Conservation (phyloP, 441 rosid species). For the Brassica hybrid region DNA sequence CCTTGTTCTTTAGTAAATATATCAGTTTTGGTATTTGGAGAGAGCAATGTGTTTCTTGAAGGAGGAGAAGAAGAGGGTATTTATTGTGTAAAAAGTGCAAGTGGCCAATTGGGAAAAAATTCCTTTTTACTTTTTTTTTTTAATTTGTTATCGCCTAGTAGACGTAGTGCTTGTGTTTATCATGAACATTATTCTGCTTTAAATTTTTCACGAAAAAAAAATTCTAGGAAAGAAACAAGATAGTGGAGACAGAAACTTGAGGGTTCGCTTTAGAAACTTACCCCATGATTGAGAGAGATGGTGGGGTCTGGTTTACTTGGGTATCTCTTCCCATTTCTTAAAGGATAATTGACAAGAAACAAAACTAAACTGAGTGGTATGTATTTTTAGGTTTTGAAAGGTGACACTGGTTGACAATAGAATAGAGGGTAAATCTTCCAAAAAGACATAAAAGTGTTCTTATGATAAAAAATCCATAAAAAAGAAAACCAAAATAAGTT, state of each 20-base stretch:
- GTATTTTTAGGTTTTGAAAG: conserved; percentile 29
- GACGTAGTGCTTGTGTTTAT: conserved; percentile 37
- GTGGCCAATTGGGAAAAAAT: conserved; percentile 35
- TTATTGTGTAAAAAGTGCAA: conserved; percentile 39
- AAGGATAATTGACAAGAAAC: conserved; percentile 24
- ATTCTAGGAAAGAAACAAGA: conserved; percentile 3
- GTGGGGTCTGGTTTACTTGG: conserved; percentile 31
- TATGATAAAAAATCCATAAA: no score
- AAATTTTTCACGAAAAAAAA: background rate
- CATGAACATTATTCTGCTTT: conserved; percentile 15
- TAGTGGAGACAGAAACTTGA: conserved; percentile 40
- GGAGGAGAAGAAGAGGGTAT: conserved; percentile 36
- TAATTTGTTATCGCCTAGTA: conserved; percentile 20
- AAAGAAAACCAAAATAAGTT: no score
- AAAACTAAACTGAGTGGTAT: conserved; percentile 32
- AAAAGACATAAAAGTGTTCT: background rate
- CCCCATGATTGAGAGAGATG: conserved; percentile 37
- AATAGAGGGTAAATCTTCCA: no score
- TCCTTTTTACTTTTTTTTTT: conserved; percentile 21
- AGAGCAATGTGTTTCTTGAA: conserved; percentile 18
- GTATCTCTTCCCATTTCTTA: conserved; percentile 13
- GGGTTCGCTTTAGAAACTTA: conserved; percentile 36
- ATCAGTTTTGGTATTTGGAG: conserved; percentile 12
- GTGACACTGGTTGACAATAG: conserved; percentile 6
- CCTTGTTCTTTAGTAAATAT: background rate